Evolutionary conservation across 83 land plant species (phyloP).

Genomic region (Diphasiastrum complanatum): DNA sequence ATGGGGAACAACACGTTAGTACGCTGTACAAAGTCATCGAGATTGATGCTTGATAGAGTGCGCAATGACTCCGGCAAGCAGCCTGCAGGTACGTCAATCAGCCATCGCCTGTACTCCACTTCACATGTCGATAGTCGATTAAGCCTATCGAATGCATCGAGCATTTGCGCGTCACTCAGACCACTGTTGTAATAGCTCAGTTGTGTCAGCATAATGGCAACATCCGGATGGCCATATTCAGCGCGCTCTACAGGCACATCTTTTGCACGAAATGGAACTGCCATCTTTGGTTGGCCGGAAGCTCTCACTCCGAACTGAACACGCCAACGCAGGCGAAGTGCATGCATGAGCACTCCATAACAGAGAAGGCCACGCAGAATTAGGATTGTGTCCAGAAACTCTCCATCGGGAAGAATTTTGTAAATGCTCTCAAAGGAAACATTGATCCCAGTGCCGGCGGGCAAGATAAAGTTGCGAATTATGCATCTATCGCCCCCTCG

Average conservation of each 20-base stretch:
- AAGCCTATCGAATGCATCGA: constrained; percentile 10
- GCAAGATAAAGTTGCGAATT: constrained; percentile 1
- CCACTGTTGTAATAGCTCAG: constrained; percentile 18
- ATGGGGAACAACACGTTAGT: background rate
- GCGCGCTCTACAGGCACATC: constrained; percentile 15
- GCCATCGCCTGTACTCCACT: constrained; percentile 11
- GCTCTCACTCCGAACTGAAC: constrained; percentile 16
- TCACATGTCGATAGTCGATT: background rate
- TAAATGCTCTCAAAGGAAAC: constrained; percentile 1
- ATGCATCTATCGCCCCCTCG: background rate
- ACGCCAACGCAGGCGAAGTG: constrained; percentile 16
- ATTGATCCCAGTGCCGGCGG: constrained; percentile 1
- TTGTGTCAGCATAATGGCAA: constrained; percentile 16
- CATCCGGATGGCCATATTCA: constrained; percentile 12
- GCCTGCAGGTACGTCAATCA: background rate
- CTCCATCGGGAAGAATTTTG: background rate
- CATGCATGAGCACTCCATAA: constrained; percentile 14
- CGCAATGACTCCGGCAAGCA: background rate
- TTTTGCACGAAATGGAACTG: constrained; percentile 14
- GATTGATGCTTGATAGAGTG: constrained; percentile 5
- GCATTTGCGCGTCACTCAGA: constrained; percentile 4
- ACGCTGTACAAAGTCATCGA: constrained; percentile 7
- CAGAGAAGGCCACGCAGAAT: constrained; percentile 6
- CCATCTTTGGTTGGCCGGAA: constrained; percentile 9
- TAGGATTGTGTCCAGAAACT: background rate